Percentiles rank a stretch among this genome's conserved stretches.
These are phyloP conservation scores for Pseudogymnoascus pannorum DNA, from an alignment of 2,329 filamentous ascomycete genomes.

Conservation along the genomic window DNA sequence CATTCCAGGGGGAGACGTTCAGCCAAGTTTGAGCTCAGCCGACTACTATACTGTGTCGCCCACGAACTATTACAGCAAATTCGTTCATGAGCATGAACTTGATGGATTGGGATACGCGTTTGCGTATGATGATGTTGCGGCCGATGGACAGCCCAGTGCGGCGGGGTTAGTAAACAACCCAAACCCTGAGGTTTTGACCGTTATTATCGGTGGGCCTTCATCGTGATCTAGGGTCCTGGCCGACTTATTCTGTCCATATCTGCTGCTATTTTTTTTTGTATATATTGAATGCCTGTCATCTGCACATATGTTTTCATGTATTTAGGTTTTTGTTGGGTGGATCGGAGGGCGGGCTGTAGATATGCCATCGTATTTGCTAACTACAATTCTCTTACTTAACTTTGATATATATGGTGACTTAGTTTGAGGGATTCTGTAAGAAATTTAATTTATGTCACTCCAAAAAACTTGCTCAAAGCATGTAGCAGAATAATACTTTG, in stretches of 20 bases:
- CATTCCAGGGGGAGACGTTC: constrained; percentile 33
- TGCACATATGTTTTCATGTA: not conserved
- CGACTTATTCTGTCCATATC: not conserved
- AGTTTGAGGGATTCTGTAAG: not conserved
- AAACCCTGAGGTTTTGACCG: constrained; percentile 9
- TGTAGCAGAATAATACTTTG: too few relatives aligned
- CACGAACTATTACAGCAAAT: constrained; percentile 61
- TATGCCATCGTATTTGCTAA: not conserved
- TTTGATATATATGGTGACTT: not conserved
- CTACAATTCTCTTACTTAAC: not conserved
- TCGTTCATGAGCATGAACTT: constrained; percentile 53
- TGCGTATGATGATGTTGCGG: constrained; percentile 62
- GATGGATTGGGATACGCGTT: constrained; percentile 61
- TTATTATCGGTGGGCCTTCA: not conserved
- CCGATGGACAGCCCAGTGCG: constrained; percentile 48
- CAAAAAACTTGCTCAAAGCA: not conserved
- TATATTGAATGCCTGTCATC: not conserved
- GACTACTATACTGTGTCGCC: constrained; percentile 47
- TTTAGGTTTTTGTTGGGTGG: not conserved
- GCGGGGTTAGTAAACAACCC: constrained; percentile 53
- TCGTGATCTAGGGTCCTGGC: not conserved
- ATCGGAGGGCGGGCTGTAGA: not conserved
- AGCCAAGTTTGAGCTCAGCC: constrained; percentile 36
- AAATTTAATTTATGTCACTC: not conserved
- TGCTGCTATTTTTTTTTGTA: not conserved